Base-by-base conservation (phyloP, 495 filamentous ascomycete species). In the Acidomyces sp. region DNA sequence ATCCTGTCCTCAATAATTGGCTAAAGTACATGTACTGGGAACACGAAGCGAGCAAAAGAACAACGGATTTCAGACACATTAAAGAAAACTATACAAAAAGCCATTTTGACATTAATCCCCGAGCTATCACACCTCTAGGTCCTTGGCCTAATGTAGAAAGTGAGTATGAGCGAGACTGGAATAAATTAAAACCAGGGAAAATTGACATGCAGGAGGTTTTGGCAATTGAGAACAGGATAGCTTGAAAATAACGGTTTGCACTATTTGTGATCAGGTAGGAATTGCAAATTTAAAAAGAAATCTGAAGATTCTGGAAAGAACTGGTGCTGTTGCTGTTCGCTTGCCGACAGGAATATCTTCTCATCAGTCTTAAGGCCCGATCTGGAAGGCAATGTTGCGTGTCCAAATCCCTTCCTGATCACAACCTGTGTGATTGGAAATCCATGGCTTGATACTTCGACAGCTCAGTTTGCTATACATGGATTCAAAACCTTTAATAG, bases 71-170 rank as follows among this genome's bases (percentile, higher is more conserved):
- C 46, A 54, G 36, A 30, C 70, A 74, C 53, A 73, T 75, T 46
- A 75, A 74, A 52, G 70, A 75, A 46, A 71, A 72, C 53, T 73
- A 73, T 41, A 70, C 66, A 3, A 75, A 75, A 49, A 67, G 61
- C 36, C 69, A 72, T 39, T 24, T 19, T 19, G 58, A 52, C 23
- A 55, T 63, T 36, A 63, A 63, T 43, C 58, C 58, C 3, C 51
- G 53, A 23, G 52, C 52, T 16, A 62, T 63, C 39, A 63, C 59
- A 15, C 60, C 60, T 1, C 38, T 59, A 21, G 60, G 59, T 0
- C 60, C 60, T 20, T 62, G 48, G 40, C 60, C 60, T 24, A 38
- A 60, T 41, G 38, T 63, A 25, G 56, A 57, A 37, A 53, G 60
- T 29, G 64, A 61, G 12, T 56, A 63, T 35, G 60, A 66, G 39